These are phyloP conservation scores for Naganishia kalamii DNA, from an alignment of 768 basidiomycete species.

Conservation along the genomic window DNA sequence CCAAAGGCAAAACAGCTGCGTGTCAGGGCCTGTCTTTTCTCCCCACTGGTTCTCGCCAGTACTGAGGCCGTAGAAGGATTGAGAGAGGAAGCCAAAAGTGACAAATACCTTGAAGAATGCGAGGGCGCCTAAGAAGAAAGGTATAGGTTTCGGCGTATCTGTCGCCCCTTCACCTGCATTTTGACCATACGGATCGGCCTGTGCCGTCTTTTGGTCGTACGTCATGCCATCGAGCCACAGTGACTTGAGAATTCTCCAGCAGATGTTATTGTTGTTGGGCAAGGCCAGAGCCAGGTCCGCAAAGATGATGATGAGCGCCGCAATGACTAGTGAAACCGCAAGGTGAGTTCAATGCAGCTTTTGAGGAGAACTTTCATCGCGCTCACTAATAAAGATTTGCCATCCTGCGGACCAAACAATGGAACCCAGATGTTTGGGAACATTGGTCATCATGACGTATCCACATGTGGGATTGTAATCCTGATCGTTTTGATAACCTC, in stretches of 20 bases:
- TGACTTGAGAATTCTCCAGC: background rate
- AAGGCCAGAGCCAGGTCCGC: constrained; percentile 7
- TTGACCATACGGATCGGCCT: background rate
- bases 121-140: constrained; percentile 2
- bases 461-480: constrained; percentile 4
- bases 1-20: constrained; percentile 13
- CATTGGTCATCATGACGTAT: constrained; percentile 1
- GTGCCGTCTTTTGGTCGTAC: background rate
- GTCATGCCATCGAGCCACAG: constrained; percentile 7
- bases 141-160: background rate
- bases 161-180: background rate
- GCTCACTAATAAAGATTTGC: constrained; percentile 13
- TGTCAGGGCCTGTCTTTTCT: constrained; percentile 2
- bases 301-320: background rate
- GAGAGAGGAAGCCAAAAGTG: constrained; percentile 28
- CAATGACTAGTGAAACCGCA: too few relatives aligned
- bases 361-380: too few relatives aligned
- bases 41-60: constrained; percentile 13
- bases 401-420: constrained; percentile 10
- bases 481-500: background rate
- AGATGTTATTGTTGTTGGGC: background rate
- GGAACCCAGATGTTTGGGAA: constrained; percentile 18
- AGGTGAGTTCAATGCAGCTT: too few relatives aligned
- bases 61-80: constrained; percentile 29
- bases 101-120: constrained; percentile 31